Conservation (phyloP, 2,329 filamentous ascomycete species). For the Ceratocystis smalleyi region DNA sequence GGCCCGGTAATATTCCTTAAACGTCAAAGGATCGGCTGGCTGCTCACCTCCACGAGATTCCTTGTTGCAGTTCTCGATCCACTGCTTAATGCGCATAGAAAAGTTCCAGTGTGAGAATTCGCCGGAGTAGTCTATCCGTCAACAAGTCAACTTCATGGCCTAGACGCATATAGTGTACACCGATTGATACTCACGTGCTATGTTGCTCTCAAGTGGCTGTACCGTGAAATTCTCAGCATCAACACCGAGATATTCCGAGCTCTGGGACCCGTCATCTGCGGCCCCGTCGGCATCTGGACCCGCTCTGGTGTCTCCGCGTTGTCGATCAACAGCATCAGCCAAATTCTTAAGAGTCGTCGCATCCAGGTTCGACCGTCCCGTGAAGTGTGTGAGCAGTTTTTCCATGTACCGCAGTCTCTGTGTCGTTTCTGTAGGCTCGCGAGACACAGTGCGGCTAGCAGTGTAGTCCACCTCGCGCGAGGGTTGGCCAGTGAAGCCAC, state of each 20-base stretch:
- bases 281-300: neutral
- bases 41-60: constrained; percentile 10
- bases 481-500: constrained; percentile 29
- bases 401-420: constrained; percentile 27
- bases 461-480: constrained; percentile 7
- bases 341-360: constrained; percentile 28
- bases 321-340: constrained; percentile 29
- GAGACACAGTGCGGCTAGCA: neutral
- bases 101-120: constrained; percentile 40
- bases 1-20: constrained; percentile 31
- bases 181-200: constrained; percentile 25
- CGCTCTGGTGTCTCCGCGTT: constrained; percentile 12
- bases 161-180: neutral
- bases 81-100: constrained; percentile 35
- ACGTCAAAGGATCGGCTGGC: constrained; percentile 19
- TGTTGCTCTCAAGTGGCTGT: constrained; percentile 28
- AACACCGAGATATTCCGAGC: constrained; percentile 20
- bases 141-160: neutral
- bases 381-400: constrained; percentile 32
- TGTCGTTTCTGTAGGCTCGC: constrained; percentile 17
- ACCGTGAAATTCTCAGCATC: constrained; percentile 29
- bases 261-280: constrained; percentile 14
- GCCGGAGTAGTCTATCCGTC: constrained; percentile 31
- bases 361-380: constrained; percentile 30
- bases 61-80: constrained; percentile 28